Percentiles rank a stretch among this genome's conserved stretches.
phyloP scores from a whole-genome alignment of 306 rosid species.

The Trifolium repens region DNA sequence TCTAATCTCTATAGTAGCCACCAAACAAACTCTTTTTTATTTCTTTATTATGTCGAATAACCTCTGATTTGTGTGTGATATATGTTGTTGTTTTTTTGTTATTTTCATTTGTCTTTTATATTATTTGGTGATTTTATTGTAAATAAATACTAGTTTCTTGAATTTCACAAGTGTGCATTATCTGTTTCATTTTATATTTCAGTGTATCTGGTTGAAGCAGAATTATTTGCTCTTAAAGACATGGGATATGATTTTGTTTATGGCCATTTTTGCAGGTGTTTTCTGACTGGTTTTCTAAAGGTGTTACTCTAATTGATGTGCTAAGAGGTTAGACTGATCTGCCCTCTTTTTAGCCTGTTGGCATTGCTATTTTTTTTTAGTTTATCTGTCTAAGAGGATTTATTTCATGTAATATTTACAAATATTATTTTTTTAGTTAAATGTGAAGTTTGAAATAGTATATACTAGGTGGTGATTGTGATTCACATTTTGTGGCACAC shows the following conservation, averaged over 20 bases:
- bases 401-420: no score
- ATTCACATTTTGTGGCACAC: neutral
- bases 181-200: conserved; percentile 9
- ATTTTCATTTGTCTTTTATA: neutral
- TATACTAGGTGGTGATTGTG: neutral
- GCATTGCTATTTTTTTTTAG: conserved; percentile 20
- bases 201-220: conserved; percentile 9
- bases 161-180: neutral
- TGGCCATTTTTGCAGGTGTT: conserved; percentile 11
- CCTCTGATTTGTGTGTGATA: neutral
- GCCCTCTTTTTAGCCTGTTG: neutral
- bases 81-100: neutral
- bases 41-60: neutral
- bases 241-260: neutral
- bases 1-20: neutral
- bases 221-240: conserved; percentile 4
- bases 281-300: neutral
- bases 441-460: neutral
- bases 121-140: conserved; percentile 19
- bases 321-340: conserved; percentile 28
- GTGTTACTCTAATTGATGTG: conserved; percentile 6
- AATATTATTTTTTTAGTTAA: no score
- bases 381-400: neutral
- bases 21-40: no score
- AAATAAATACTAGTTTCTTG: neutral